Evolutionary conservation across 2,329 filamentous ascomycete genomes (phyloP).

Genomic region (Hypoxylon sp.): DNA sequence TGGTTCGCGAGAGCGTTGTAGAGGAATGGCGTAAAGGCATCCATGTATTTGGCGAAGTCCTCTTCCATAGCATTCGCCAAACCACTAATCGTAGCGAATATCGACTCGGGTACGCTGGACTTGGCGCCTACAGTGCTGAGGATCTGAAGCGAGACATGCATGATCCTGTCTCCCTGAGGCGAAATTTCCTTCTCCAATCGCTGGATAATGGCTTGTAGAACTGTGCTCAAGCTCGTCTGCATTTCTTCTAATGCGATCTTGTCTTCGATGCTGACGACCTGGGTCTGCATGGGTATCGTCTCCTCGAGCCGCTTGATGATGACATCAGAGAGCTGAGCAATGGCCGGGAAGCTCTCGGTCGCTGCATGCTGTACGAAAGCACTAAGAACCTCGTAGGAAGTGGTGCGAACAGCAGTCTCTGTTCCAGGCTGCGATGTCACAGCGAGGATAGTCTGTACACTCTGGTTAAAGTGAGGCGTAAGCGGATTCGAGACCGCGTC

Average conservation of each 20-base stretch:
- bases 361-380: constrained; percentile 93
- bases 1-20: constrained; percentile 96
- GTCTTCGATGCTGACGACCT: constrained; percentile 97
- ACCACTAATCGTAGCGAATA: constrained; percentile 93
- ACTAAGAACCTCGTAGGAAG: constrained; percentile 96
- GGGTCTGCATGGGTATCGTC: constrained; percentile 87
- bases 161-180: constrained; percentile 92
- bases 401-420: constrained; percentile 91
- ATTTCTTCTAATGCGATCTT: constrained; percentile 96
- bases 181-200: constrained; percentile 91
- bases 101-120: constrained; percentile 92
- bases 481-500: constrained; percentile 83
- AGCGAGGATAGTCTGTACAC: constrained; percentile 84
- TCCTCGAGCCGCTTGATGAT: constrained; percentile 92
- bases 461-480: constrained; percentile 92
- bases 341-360: constrained; percentile 82
- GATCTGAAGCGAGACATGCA: constrained; percentile 87
- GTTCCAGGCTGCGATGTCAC: constrained; percentile 86
- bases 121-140: constrained; percentile 82
- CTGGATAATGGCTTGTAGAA: constrained; percentile 90
- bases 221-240: constrained; percentile 93
- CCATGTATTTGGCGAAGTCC: constrained; percentile 98
- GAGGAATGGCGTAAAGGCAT: constrained; percentile 90
- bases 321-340: constrained; percentile 86
- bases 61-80: constrained; percentile 91